Evolutionary conservation across 495 filamentous ascomycete species (phyloP).

Genomic region (Lophium mytilinum): DNA sequence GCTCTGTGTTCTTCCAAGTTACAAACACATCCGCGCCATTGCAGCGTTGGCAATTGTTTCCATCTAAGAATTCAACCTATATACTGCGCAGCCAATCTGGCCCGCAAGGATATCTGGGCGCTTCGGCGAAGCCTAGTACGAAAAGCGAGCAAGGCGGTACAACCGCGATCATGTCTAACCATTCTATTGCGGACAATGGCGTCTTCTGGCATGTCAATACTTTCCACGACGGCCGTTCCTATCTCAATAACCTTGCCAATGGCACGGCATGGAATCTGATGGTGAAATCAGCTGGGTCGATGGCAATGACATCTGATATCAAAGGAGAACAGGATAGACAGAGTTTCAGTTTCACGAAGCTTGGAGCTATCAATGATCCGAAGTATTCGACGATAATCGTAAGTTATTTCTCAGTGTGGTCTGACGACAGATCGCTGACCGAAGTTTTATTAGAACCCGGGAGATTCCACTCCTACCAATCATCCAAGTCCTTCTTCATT

Average conservation of each 20-base stretch:
- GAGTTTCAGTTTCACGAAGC: not conserved
- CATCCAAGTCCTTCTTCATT: not conserved
- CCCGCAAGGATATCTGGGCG: conserved; percentile 6
- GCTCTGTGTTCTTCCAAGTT: conserved; percentile 5
- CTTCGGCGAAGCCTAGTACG: not conserved
- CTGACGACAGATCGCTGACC: no score
- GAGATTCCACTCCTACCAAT: no score
- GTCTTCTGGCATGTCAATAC: conserved; percentile 11
- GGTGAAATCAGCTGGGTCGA: not conserved
- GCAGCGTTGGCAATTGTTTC: conserved; percentile 14
- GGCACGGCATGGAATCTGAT: conserved; percentile 12
- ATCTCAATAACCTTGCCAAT: conserved; percentile 8
- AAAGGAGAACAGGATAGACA: conserved; percentile 2
- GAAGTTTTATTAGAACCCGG: no score
- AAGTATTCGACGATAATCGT: conserved; percentile 4
- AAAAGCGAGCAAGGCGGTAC: conserved; percentile 7
- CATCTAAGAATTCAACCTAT: conserved; percentile 4
- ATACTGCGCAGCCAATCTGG: conserved; percentile 12
- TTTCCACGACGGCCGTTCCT: conserved; percentile 16
- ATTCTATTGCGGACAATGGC: conserved; percentile 5
- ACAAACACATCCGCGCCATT: not conserved
- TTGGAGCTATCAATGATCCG: conserved; percentile 2
- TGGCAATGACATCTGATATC: conserved; percentile 11
- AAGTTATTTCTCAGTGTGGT: not conserved
- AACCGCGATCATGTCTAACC: not conserved